Evolutionary conservation across 345 rosid species (phyloP).

Genomic region (Laguncularia racemosa): DNA sequence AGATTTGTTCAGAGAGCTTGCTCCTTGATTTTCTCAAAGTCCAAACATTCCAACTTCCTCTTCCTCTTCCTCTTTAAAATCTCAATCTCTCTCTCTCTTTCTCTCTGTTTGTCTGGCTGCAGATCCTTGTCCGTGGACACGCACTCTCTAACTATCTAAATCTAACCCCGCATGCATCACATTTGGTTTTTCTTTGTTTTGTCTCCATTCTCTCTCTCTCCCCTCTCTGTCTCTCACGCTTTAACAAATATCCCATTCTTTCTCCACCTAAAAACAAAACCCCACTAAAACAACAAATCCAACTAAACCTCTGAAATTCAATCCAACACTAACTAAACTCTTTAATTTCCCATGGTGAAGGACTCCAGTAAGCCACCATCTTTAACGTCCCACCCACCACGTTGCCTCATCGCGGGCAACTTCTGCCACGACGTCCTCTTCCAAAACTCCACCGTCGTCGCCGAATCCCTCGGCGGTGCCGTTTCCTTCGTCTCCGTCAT

Average conservation of each 20-base stretch:
- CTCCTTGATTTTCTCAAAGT: too few relatives aligned
- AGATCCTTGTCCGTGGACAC: too few relatives aligned
- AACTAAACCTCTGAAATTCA: background rate
- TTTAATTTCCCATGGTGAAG: conserved; percentile 8
- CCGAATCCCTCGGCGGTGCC: conserved; percentile 93
- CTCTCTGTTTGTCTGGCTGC: too few relatives aligned
- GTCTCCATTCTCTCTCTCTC: background rate
- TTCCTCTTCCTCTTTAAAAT: too few relatives aligned
- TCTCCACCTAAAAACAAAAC: too few relatives aligned
- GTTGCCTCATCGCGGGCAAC: conserved; percentile 78
- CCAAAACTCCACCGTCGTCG: conserved; percentile 42
- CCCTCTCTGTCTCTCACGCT: background rate
- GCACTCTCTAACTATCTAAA: too few relatives aligned
- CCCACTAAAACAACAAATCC: too few relatives aligned
- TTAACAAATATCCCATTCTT: background rate
- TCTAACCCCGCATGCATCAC: conserved; percentile 23
- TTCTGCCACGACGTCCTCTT: conserved; percentile 88
- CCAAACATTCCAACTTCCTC: too few relatives aligned
- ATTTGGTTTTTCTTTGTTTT: conserved; percentile 40
- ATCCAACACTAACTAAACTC: background rate
- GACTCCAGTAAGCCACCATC: conserved; percentile 5
- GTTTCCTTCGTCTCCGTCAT: conserved; percentile 77
- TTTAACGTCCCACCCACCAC: conserved; percentile 19
- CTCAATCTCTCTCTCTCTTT: too few relatives aligned
- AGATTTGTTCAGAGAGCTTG: too few relatives aligned